phyloP scores from a whole-genome alignment of 352 stramenopile genomes.

The Phytophthora capsici region DNA sequence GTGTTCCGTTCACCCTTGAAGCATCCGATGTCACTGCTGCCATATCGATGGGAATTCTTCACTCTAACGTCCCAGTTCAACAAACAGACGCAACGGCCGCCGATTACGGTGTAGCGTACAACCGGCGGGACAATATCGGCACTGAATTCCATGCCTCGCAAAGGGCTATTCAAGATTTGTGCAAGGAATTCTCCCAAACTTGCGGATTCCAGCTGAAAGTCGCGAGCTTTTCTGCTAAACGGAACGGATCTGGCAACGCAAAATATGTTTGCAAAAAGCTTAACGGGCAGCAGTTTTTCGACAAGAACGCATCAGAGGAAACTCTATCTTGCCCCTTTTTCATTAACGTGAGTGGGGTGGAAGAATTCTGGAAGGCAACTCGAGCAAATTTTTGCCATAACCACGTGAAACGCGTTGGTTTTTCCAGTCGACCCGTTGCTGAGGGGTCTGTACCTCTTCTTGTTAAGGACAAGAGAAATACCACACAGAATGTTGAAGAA shows the following conservation, averaged over 20 bases:
- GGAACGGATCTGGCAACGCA: conserved; percentile 5
- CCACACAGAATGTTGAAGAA: not conserved
- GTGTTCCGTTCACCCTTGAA: too few relatives aligned
- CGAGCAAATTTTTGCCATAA: conserved; percentile 19
- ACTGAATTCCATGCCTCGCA: not conserved
- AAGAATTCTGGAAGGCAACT: conserved; percentile 8
- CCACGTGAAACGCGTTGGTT: conserved; percentile 12
- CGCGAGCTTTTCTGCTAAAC: not conserved
- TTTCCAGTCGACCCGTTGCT: not conserved
- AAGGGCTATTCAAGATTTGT: conserved; percentile 1
- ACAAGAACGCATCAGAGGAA: not conserved
- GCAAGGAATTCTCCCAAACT: conserved; percentile 2
- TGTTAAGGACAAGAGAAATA: conserved; percentile 10
- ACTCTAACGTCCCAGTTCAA: too few relatives aligned
- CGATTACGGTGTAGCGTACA: conserved; percentile 1
- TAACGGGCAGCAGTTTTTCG: conserved; percentile 16
- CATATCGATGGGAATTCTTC: too few relatives aligned
- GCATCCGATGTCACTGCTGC: too few relatives aligned
- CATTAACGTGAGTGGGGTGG: not conserved
- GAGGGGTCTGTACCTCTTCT: not conserved
- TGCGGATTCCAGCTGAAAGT: conserved; percentile 1
- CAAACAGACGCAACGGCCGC: too few relatives aligned
- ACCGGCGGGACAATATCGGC: not conserved
- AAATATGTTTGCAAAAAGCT: conserved; percentile 35
- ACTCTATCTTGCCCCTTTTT: not conserved